Base-by-base conservation (phyloP, 495 filamentous ascomycete species). In the Hypoxylon fragiforme region DNA sequence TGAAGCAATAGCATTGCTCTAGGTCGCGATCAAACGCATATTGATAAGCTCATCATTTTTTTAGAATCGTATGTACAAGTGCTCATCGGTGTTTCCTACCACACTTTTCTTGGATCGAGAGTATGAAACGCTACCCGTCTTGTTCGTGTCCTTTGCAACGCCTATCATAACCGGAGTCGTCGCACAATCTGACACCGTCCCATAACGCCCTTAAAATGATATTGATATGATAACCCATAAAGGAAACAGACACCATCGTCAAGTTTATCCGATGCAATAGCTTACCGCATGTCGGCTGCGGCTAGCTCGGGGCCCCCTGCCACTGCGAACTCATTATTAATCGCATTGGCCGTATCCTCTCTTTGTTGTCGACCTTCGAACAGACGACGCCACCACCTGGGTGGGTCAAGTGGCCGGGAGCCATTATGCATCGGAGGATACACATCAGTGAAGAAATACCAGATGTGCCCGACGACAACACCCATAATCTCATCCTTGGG, bases 401-500 rank as follows among this genome's bases (percentile, higher is more conserved):
- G 94, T 36, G 95, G 91, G 66, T 97, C 95, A 40, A 98, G 75
- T 4, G 94, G 94, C 37, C 89, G 80, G 36, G 87, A 86, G 20
- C 91, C 92, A 55, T 85, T 83, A 69, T 96, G 88, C 38, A 97
- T 79, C 20, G 90, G 85, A 4, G 94, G 94, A 68, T 96, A 98
- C 12, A 98, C 91, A 64, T 98, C 94, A 41, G 84, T 88, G 74
- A 97, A 97, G 75, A 95, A 98, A 68, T 97, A 98, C 88, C 92
- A 98, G 22, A 97, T 81, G 72, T 98, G 94, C 2, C 94, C 94
- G 42, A 97, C 89, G 5, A 92, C 81, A 12, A 96, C 87, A 5
- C 94, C 94, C 72, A 91, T 88, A 50, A 98, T 84, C 76, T 98
- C 94, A 70, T 98, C 94, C 78, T 95, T 95, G 9, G 94, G 94